A percentile compares a stretch with the other conserved stretches of the same genome.
Conservation (phyloP, 345 rosid genomes). For the Pugionium cornutum region DNA sequence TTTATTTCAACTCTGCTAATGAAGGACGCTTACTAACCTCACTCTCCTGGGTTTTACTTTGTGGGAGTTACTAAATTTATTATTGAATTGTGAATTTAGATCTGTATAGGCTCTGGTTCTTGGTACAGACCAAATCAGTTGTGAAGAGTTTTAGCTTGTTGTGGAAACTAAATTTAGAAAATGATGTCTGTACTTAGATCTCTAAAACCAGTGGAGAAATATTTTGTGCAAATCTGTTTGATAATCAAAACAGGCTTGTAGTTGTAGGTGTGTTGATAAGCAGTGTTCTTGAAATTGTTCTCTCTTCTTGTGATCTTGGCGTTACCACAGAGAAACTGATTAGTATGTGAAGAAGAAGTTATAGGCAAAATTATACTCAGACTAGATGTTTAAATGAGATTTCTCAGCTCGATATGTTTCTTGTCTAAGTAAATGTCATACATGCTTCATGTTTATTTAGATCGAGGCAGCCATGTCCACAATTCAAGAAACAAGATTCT, state of each 20-base stretch:
- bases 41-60: not conserved
- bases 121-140: not conserved
- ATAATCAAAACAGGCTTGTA: no score
- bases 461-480: constrained; percentile 1
- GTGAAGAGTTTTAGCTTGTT: not conserved
- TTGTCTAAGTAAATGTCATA: no score
- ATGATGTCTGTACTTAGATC: not conserved
- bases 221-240: no score
- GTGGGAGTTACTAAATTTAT: constrained; percentile 8
- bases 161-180: not conserved
- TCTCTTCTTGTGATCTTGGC: no score
- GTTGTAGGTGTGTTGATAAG: no score
- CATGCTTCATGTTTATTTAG: not conserved
- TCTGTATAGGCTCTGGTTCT: not conserved
- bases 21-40: not conserved
- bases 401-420: no score
- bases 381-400: no score
- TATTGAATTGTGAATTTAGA: constrained; percentile 14
- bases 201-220: not conserved
- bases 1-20: not conserved
- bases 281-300: no score
- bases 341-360: no score
- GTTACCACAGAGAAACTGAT: no score
- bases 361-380: no score
- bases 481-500: not conserved